A percentile compares a stretch with the other conserved stretches of the same genome.
These are phyloP conservation scores for Thelonectria blattea DNA, from an alignment of 2,329 filamentous ascomycete genomes.

Conservation along the genomic window DNA sequence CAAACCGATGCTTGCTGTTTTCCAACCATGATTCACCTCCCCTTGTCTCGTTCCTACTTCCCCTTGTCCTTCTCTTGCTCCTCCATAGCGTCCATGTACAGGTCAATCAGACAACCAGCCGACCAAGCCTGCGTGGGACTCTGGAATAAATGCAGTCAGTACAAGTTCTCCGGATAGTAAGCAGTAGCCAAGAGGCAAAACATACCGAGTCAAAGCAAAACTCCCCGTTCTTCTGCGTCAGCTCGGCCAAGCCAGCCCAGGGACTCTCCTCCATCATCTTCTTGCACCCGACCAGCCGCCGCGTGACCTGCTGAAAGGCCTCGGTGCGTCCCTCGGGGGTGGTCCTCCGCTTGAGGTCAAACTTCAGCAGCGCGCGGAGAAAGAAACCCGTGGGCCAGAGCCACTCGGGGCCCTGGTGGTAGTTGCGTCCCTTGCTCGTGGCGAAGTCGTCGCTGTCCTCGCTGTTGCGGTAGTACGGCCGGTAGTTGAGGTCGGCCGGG, in stretches of 20 bases:
- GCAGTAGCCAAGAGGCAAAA: conserved; percentile 19
- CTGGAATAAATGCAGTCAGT: conserved; percentile 51
- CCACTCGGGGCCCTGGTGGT: conserved; percentile 98
- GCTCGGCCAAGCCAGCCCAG: conserved; percentile 91
- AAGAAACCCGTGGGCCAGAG: conserved; percentile 97
- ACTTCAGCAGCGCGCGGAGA: conserved; percentile 87
- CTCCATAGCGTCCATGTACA: conserved; percentile 88
- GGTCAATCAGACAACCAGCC: conserved; percentile 88
- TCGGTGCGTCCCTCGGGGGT: conserved; percentile 73
- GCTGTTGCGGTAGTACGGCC: conserved; percentile 92
- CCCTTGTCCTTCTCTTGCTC: conserved; percentile 45
- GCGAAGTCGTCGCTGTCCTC: conserved; percentile 92
- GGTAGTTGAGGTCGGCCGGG: conserved; percentile 89
- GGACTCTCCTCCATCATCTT: conserved; percentile 77
- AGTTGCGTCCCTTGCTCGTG: conserved; percentile 93
- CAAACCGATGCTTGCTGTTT: neutral
- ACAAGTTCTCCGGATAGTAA: neutral
- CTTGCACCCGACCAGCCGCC: conserved; percentile 82
- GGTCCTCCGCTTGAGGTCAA: conserved; percentile 76
- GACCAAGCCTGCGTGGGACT: conserved; percentile 98
- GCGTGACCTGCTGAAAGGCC: conserved; percentile 92
- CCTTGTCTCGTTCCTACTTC: conserved; percentile 12
- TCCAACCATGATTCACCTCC: conserved; percentile 7
- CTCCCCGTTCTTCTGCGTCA: conserved; percentile 89
- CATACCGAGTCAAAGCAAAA: conserved; percentile 87